Base-by-base conservation (phyloP, 805 yeast species). In the Starmerella roubikii region DNA sequence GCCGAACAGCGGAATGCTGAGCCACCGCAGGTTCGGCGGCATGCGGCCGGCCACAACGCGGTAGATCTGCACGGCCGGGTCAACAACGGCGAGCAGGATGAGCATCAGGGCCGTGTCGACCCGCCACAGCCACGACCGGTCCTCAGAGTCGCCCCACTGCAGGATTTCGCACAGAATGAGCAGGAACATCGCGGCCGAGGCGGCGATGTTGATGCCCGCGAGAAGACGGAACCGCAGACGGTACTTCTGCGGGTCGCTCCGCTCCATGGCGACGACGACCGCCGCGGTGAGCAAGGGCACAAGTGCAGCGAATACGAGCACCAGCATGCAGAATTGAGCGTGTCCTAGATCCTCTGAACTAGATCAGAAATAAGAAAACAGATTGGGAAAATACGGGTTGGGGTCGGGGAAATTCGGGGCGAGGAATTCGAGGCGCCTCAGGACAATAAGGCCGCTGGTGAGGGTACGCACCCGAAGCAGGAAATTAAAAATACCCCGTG, bases 111-210 rank as follows among this genome's bases (percentile, higher is more conserved):
- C 59, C 21, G 54, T 55, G 44, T 38, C 41, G 33, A 35, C 25
- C 31, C 34, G 20, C 55, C 55, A 51, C 17, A 51, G 43, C 19
- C 12, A 16, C 1, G 43, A 45, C 3, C 55, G 45, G 16, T 37
- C 31, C 9, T 25, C 40, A 17, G 41, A 20, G 17, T 40, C 40
- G 20, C 51, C 51, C 17, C 42, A 25, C 32, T 45, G 51, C 29
- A 51, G 41, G 11, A 63, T 57, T 39, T 62, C 67, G 45, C 65
- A 61, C 28, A 63, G 49, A 9, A 59, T 64, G 29, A 62, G 55
- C 34, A 33, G 27, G 25, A 38, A 41, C 28, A 34, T 32, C 17
- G 37, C 28, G 0, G 39, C 29, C 5, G 40, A 24, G 13, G 36
- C 31, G 8, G 36, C 17, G 21, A 37, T 3, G 3, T 28, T 22